Percentiles rank a stretch among this genome's conserved stretches.
Evolutionary conservation across 2,329 filamentous ascomycete species (phyloP).

Genomic region (Gaeumannomyces sp.): DNA sequence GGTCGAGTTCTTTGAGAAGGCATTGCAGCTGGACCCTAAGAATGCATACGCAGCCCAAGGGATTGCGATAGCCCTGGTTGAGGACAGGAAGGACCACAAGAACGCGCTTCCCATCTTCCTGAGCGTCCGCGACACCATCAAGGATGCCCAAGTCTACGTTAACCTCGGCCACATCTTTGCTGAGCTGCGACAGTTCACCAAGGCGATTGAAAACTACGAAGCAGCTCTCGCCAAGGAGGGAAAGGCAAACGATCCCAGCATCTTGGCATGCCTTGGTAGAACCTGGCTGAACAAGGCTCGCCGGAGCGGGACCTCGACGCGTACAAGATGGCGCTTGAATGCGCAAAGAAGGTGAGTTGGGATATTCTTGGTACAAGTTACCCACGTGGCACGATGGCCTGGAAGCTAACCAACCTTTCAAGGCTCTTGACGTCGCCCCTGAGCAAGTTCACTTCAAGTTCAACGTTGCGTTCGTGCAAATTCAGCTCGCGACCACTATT

Average conservation of each 20-base stretch:
- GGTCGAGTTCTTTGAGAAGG: slow-evolving; percentile 98
- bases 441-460: slow-evolving; percentile 91
- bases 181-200: slow-evolving; percentile 82
- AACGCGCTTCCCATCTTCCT: slow-evolving; percentile 81
- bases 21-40: slow-evolving; percentile 84
- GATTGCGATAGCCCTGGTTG: slow-evolving; percentile 85
- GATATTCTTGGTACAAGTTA: background rate
- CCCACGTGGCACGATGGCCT: background rate
- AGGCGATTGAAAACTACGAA: slow-evolving; percentile 94
- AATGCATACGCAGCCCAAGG: slow-evolving; percentile 97
- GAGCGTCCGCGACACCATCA: slow-evolving; percentile 84
- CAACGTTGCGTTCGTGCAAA: slow-evolving; percentile 96
- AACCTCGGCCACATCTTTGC: slow-evolving; percentile 92
- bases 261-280: slow-evolving; percentile 79
- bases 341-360: slow-evolving; percentile 51
- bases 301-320: slow-evolving; percentile 51
- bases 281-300: slow-evolving; percentile 81
- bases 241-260: slow-evolving; percentile 65
- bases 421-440: slow-evolving; percentile 71
- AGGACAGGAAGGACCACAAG: slow-evolving; percentile 87
- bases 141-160: slow-evolving; percentile 80
- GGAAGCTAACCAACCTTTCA: background rate
- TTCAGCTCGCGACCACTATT: slow-evolving; percentile 80
- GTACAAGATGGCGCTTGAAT: slow-evolving; percentile 51
- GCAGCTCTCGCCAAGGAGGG: slow-evolving; percentile 72